Percentiles rank a stretch among this genome's conserved stretches.
Evolutionary conservation across 73 alveolate genomes (phyloP).

Genomic region (Stentor roeselii): DNA sequence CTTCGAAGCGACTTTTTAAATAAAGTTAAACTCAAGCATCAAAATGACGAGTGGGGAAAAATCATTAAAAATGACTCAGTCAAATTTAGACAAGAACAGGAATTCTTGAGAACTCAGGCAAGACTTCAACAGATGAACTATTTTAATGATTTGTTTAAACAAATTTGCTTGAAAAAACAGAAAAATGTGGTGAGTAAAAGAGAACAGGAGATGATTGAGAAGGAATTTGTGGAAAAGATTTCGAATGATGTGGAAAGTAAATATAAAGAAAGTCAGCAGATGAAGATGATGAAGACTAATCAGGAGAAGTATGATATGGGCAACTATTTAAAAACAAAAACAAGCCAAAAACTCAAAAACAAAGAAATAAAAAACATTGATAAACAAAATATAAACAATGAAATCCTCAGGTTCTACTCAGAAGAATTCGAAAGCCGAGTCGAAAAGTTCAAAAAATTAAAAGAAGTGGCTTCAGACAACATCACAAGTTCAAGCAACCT

Average conservation of each 20-base stretch:
- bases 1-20: too few relatives aligned
- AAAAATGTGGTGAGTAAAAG: too few relatives aligned
- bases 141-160: not conserved
- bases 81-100: not conserved
- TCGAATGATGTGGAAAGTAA: not conserved
- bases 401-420: not conserved
- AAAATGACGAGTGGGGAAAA: not conserved
- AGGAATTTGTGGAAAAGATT: not conserved
- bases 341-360: not conserved
- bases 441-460: too few relatives aligned
- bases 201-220: not conserved
- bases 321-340: not conserved
- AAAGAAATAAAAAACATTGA: not conserved
- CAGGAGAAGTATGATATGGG: not conserved
- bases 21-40: not conserved
- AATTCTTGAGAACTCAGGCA: too few relatives aligned
- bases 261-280: not conserved
- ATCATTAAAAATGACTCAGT: not conserved
- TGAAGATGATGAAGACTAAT: too few relatives aligned
- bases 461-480: not conserved
- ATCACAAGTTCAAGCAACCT: not conserved
- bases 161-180: not conserved
- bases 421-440: not conserved
- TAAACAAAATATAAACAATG: not conserved
- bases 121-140: not conserved